Evolutionary conservation across 1,284 basidiomycete genomes (phyloP).

Genomic region (Rhodotorula sp.): DNA sequence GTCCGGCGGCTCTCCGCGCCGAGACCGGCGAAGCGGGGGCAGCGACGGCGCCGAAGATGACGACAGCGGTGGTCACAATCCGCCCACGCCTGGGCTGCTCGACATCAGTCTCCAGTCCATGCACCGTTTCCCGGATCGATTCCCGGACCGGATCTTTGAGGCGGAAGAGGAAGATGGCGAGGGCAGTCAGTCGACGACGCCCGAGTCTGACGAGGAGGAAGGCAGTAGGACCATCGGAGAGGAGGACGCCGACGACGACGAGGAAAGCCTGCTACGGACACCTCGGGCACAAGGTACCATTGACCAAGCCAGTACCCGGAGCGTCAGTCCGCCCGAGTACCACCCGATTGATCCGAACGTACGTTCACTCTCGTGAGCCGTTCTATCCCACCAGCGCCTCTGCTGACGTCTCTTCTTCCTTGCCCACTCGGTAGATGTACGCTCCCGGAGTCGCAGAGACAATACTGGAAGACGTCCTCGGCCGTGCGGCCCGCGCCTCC

Average conservation of each 20-base stretch:
- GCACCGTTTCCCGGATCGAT: slow-evolving; percentile 35
- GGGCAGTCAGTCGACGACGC: neutral
- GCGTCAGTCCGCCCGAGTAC: slow-evolving; percentile 40
- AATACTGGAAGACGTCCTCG: slow-evolving; percentile 38
- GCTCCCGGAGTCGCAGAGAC: slow-evolving; percentile 42
- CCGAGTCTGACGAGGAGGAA: neutral
- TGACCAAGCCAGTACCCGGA: slow-evolving; percentile 5
- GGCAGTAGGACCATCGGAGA: neutral
- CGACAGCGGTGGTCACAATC: slow-evolving; percentile 50
- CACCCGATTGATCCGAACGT: slow-evolving; percentile 43
- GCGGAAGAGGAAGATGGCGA: slow-evolving; percentile 19
- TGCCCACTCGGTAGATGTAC: slow-evolving; percentile 29
- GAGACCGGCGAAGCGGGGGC: neutral
- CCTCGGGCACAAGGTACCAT: neutral
- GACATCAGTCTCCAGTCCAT: slow-evolving; percentile 55
- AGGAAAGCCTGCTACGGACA: neutral
- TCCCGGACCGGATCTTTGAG: slow-evolving; percentile 15
- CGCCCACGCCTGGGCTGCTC: slow-evolving; percentile 57
- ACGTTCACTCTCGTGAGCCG: slow-evolving; percentile 8
- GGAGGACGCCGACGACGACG: neutral
- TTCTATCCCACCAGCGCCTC: too few species aligned
- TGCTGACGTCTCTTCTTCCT: too few species aligned
- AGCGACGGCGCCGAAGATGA: slow-evolving; percentile 15
- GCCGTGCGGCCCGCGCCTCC: neutral
- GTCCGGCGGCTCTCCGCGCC: slow-evolving; percentile 7